phyloP scores from a whole-genome alignment of 192 early-diverging fungal species.

The Lobosporangium transversale region DNA sequence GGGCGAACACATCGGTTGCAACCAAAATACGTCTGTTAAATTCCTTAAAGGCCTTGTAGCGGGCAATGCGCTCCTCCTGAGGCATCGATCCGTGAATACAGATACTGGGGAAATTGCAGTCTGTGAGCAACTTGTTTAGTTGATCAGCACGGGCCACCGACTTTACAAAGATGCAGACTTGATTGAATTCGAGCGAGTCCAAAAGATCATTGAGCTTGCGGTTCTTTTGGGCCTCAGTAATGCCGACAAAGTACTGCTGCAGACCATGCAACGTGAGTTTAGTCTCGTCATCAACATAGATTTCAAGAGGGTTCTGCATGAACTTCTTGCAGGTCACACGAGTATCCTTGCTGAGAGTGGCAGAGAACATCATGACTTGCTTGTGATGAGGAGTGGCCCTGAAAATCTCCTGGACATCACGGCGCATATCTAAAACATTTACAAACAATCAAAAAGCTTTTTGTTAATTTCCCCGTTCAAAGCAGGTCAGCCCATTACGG shows the following conservation, averaged over 20 bases:
- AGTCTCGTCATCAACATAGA: slow-evolving; percentile 97
- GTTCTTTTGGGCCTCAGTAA: slow-evolving; percentile 90
- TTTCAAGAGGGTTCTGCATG: slow-evolving; percentile 97
- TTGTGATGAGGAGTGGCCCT: slow-evolving; percentile 93
- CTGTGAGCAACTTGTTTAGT: slow-evolving; percentile 86
- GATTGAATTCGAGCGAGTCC: slow-evolving; percentile 97
- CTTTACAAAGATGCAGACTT: slow-evolving; percentile 97
- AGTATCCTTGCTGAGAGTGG: slow-evolving; percentile 93
- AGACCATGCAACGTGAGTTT: slow-evolving; percentile 98
- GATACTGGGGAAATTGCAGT: slow-evolving; percentile 94
- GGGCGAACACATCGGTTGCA: slow-evolving; percentile 97
- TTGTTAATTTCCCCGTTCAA: background rate
- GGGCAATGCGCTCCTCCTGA: slow-evolving; percentile 92
- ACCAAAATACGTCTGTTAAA: slow-evolving; percentile 95
- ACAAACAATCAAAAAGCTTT: background rate
- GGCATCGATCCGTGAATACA: slow-evolving; percentile 91
- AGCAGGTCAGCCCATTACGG: background rate
- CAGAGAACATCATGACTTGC: slow-evolving; percentile 99
- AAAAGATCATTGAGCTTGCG: slow-evolving; percentile 92
- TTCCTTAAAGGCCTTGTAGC: slow-evolving; percentile 96
- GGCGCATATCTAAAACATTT: slow-evolving; percentile 86
- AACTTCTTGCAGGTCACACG: slow-evolving; percentile 96
- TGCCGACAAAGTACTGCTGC: slow-evolving; percentile 92
- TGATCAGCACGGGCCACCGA: slow-evolving; percentile 87
- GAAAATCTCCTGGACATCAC: slow-evolving; percentile 98